These are phyloP conservation scores for Cynanchum wilfordii DNA, from an alignment of 257 asterid genomes.

Conservation along the genomic window DNA sequence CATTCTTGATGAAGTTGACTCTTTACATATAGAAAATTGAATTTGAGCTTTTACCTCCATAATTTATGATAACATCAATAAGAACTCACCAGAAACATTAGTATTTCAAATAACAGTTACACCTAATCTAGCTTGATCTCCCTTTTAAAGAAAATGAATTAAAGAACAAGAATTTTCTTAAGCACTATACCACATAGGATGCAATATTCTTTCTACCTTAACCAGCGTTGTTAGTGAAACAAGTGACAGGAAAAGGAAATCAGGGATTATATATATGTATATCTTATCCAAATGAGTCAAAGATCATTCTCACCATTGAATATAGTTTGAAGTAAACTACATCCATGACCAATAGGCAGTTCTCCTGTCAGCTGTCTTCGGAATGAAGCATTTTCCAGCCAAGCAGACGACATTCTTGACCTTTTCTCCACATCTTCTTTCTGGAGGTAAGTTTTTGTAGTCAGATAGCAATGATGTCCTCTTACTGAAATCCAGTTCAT, in stretches of 20 bases:
- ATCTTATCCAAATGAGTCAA: background rate
- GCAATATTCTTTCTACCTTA: background rate
- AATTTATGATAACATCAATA: background rate
- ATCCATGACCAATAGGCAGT: constrained; percentile 54
- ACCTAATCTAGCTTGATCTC: background rate
- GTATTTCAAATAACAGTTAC: background rate
- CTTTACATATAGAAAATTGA: background rate
- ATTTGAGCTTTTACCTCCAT: background rate
- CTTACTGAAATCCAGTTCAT: constrained; percentile 26
- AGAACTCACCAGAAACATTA: background rate
- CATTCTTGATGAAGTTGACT: background rate
- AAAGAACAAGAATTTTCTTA: background rate
- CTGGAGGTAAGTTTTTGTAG: constrained; percentile 27
- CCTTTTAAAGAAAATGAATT: background rate
- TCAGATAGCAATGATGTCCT: constrained; percentile 51
- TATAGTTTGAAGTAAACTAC: constrained; percentile 68
- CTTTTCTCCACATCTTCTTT: constrained; percentile 25
- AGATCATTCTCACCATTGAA: constrained; percentile 55
- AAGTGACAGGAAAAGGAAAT: background rate
- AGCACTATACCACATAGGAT: background rate
- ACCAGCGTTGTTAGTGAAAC: background rate
- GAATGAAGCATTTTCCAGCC: constrained; percentile 31
- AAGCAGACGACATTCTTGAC: constrained; percentile 29
- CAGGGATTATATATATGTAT: background rate
- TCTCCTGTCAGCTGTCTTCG: constrained; percentile 52